These are phyloP conservation scores for Pharnaceum exiguum DNA, from an alignment of 148 eudicot genomes.

Conservation along the genomic window DNA sequence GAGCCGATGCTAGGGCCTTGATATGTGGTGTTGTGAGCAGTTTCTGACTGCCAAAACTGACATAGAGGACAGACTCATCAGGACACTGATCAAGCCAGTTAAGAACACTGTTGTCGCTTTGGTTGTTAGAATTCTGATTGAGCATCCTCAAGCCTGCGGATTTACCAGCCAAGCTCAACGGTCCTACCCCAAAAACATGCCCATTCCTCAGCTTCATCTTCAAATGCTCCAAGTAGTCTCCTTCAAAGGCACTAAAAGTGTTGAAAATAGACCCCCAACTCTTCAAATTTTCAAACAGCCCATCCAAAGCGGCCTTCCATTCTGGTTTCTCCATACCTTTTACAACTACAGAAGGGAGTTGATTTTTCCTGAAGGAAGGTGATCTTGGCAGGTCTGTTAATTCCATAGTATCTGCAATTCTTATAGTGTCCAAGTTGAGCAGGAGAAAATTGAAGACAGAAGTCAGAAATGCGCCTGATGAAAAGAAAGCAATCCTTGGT, in stretches of 20 bases:
- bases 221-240: conserved; percentile 22
- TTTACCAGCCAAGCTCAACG: too few species aligned
- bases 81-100: conserved; percentile 33
- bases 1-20: conserved; percentile 10
- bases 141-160: conserved; percentile 5
- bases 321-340: conserved; percentile 15
- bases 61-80: conserved; percentile 20
- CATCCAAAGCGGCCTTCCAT: conserved; percentile 14
- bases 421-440: conserved; percentile 5
- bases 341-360: neutral
- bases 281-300: conserved; percentile 14
- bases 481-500: conserved; percentile 25
- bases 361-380: conserved; percentile 17
- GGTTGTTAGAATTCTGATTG: neutral
- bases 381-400: conserved; percentile 11
- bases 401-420: neutral
- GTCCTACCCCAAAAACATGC: conserved; percentile 29
- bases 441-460: conserved; percentile 17
- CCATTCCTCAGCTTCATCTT: conserved; percentile 19
- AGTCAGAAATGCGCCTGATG: conserved; percentile 25
- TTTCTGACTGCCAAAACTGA: conserved; percentile 28
- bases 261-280: conserved; percentile 29
- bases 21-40: conserved; percentile 7
- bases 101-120: conserved; percentile 19
- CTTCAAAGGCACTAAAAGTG: conserved; percentile 19